A percentile compares a stretch with the other conserved stretches of the same genome.
Evolutionary conservation across 257 asterid genomes (phyloP).

Genomic region (Paulownia fortunei): DNA sequence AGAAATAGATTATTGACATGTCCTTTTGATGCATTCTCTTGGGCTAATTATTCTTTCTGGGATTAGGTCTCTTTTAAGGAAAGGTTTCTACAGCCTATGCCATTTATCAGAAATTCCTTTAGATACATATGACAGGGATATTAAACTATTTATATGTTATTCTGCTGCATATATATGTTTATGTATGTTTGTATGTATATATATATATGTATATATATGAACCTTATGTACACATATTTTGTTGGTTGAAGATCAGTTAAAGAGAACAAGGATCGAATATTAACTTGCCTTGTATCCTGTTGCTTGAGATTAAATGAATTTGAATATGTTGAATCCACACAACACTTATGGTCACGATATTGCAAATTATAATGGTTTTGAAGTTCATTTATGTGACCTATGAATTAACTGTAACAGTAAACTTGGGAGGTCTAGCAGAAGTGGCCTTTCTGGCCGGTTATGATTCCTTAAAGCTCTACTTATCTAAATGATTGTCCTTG

Average conservation of each 20-base stretch:
- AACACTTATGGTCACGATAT: not conserved
- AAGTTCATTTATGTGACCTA: not conserved
- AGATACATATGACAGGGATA: not conserved
- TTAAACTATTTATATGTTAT: not conserved
- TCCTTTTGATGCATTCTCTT: not conserved
- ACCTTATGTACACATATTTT: too few species aligned
- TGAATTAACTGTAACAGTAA: not conserved
- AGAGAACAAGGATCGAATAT: not conserved
- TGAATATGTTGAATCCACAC: not conserved
- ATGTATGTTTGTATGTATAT: too few species aligned
- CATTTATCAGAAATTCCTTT: not conserved
- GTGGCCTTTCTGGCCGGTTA: not conserved
- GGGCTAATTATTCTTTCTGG: not conserved
- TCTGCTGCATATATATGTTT: too few species aligned
- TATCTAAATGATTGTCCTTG: not conserved
- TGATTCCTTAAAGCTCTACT: not conserved
- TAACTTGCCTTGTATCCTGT: too few species aligned
- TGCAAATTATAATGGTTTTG: not conserved
- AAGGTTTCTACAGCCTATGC: not conserved
- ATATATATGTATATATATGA: too few species aligned
- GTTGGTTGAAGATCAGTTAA: not conserved
- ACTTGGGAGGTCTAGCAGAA: not conserved
- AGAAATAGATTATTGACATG: not conserved
- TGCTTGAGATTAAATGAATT: not conserved
- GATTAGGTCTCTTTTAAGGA: not conserved